Base-by-base conservation (phyloP, 208 protist genomes). In the Leptomonas pyrrhocoris region DNA sequence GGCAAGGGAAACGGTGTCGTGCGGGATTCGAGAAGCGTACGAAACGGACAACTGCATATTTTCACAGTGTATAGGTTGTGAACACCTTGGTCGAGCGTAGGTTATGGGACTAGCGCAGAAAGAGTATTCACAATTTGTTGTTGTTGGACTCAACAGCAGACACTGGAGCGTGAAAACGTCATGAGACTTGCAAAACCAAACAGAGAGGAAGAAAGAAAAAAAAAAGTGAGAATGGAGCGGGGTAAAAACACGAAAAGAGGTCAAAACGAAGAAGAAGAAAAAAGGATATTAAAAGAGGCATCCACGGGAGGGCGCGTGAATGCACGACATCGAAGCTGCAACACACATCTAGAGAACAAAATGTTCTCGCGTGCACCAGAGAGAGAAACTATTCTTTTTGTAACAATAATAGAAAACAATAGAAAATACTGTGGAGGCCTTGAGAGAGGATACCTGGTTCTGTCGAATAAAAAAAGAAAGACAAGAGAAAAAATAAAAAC, bases 221-320 rank as follows among this genome's bases (percentile, higher is more conserved):
- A 38, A 36, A 34, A 68, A 57, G 1, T 27, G 61, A 30, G 56
- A 57, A 57, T 34, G 61, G 31, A 67, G 13, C 61, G 31, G 48
- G 23, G 56, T 67, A 25, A 67, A 55, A 34, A 57, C 61, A 45
- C 61, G 34, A 57, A 5, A 67, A 23, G 18, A 55, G 21, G n/a
- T 49, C 16, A 25, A 27, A 40, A 46, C 25, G 3, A 55, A 49
- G n/a, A 55, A 65, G 6, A 31, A 71, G 25, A 38, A 6, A 40
- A 54, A 12, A 55, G 2, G 2, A 40, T 28, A 36, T 45, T n/a
- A 54, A 12, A 55, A 7, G 2, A 40, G 28, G 23, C 27, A 5
- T 31, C 21, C 31, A 40, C 23, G 18, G 9, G 19, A 13, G 2
- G 16, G 54, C n/a, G 25, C 6, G 19, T 23, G 4, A 59, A 59